phyloP scores from a whole-genome alignment of 2,329 filamentous ascomycete genomes.

The Colletotrichum theobromicola region DNA sequence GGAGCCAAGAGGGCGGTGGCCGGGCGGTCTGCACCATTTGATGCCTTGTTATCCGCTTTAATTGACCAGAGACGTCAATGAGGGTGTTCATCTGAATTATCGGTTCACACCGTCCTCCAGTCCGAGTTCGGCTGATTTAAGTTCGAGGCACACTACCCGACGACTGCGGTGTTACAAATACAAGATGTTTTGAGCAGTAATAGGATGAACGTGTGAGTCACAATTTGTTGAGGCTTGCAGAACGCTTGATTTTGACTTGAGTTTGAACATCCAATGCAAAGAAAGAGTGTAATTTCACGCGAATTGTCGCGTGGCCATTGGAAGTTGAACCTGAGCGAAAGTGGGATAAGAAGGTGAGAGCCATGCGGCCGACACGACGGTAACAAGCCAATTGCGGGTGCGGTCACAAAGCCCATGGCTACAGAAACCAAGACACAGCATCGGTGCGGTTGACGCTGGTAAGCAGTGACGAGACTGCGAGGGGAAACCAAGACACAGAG shows the following conservation, averaged over 20 bases:
- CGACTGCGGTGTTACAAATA: background rate
- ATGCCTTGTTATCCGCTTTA: background rate
- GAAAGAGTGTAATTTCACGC: no score
- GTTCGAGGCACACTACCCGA: background rate
- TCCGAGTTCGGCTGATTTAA: background rate
- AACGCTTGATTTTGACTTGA: background rate
- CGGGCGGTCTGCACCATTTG: slow-evolving; percentile 18
- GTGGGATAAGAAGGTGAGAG: background rate
- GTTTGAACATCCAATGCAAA: no score
- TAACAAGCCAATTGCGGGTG: background rate
- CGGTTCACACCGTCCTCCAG: background rate
- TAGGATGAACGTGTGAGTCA: background rate
- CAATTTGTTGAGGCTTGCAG: background rate
- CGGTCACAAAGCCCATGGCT: background rate
- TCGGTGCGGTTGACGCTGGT: background rate
- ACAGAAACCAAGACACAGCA: background rate
- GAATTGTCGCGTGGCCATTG: background rate
- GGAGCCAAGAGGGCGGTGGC: slow-evolving; percentile 9
- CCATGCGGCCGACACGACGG: background rate
- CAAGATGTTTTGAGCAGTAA: background rate
- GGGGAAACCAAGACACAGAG: background rate
- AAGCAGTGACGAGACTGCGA: background rate
- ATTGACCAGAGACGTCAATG: background rate
- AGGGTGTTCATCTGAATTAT: background rate
- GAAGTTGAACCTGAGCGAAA: background rate